Percentiles rank a stretch among this genome's conserved stretches.
Evolutionary conservation across 805 yeast genomes (phyloP).

Genomic region (Tetrapisispora pingtungensis): DNA sequence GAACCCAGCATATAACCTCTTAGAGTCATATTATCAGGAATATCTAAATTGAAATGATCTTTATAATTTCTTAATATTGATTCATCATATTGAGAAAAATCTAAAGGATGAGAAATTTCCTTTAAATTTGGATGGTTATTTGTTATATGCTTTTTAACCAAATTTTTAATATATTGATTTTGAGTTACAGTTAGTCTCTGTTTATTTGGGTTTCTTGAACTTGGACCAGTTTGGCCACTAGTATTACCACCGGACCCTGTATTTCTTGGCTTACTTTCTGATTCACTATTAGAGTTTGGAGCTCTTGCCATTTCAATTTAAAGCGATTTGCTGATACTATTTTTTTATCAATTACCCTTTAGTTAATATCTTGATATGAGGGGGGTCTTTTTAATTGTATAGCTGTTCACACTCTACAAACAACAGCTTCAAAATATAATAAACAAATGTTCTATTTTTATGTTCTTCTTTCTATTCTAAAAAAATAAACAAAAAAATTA

Average conservation of each 20-base stretch:
- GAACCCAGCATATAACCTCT: constrained; percentile 64
- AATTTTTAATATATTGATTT: constrained; percentile 57
- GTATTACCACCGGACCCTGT: constrained; percentile 4
- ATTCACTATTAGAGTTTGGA: constrained; percentile 23
- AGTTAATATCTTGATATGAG: too few species aligned
- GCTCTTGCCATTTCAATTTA: constrained; percentile 14
- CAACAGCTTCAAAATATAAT: too few species aligned
- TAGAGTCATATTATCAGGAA: constrained; percentile 53
- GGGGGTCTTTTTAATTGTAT: too few species aligned
- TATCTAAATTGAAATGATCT: constrained; percentile 43
- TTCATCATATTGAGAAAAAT: constrained; percentile 56
- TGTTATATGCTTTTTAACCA: constrained; percentile 55
- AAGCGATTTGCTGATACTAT: too few species aligned
- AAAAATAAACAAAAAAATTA: too few species aligned
- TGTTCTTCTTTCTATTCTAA: too few species aligned
- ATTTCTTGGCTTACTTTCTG: constrained; percentile 18
- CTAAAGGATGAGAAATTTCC: constrained; percentile 47
- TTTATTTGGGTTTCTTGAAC: constrained; percentile 8
- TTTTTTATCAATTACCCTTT: too few species aligned
- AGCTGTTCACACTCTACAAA: too few species aligned
- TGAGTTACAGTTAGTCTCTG: constrained; percentile 47
- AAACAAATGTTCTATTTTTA: too few species aligned
- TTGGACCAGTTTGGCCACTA: constrained; percentile 7
- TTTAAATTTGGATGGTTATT: constrained; percentile 62
- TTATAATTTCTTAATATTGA: constrained; percentile 62